Evolutionary conservation across 1,284 basidiomycete genomes (phyloP).

Genomic region (Ceratobasidium sp.): DNA sequence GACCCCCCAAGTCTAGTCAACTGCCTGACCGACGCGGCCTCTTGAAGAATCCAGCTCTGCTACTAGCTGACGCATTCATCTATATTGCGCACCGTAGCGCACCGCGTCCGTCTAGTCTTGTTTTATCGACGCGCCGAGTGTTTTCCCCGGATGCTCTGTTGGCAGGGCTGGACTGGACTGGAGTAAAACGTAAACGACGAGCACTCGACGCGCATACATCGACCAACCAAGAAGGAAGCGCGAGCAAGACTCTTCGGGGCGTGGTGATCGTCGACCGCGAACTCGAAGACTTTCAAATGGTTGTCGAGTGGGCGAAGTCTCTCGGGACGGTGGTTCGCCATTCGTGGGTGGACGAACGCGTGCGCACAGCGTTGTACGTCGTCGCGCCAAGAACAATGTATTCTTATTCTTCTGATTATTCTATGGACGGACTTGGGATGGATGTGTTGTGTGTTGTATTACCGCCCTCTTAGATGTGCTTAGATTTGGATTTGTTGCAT

Average conservation of each 20-base stretch:
- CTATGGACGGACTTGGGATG: neutral
- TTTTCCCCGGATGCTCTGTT: neutral
- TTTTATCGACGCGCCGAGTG: neutral
- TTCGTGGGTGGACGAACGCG: neutral
- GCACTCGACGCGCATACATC: neutral
- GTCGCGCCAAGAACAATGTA: neutral
- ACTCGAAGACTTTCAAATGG: neutral
- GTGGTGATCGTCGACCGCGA: neutral
- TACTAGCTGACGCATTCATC: slow-evolving; percentile 10
- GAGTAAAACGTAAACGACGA: neutral
- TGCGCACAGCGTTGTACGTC: neutral
- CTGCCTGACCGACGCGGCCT: neutral
- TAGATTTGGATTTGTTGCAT: neutral
- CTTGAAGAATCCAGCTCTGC: neutral
- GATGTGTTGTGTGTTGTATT: slow-evolving; percentile 11
- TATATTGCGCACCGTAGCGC: slow-evolving; percentile 1
- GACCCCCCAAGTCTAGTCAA: neutral
- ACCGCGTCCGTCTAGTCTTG: neutral
- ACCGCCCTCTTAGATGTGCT: neutral
- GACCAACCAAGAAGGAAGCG: neutral
- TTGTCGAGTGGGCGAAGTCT: neutral
- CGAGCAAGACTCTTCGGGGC: neutral
- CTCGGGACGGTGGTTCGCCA: neutral
- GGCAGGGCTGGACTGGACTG: slow-evolving; percentile 2
- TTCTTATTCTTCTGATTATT: neutral